Conservation (phyloP, 2,329 filamentous ascomycete genomes). For the Aspergillus transmontanensis region DNA sequence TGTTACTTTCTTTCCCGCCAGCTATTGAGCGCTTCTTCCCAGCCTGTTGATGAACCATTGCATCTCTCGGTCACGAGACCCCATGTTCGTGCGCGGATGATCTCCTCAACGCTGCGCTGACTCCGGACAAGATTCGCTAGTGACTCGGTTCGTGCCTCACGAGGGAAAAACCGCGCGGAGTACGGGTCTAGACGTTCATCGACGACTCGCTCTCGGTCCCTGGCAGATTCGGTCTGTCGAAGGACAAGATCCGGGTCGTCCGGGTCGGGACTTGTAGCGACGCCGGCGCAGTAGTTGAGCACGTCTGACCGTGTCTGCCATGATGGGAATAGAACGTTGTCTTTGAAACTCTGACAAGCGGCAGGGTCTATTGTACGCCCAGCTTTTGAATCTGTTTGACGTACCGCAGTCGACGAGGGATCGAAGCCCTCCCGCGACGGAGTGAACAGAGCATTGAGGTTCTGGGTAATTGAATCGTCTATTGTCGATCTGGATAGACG, state of each 20-base stretch:
- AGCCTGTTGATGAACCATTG: conserved; percentile 58
- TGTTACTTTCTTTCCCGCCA: conserved; percentile 56
- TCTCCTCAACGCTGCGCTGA: conserved; percentile 76
- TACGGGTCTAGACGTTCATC: conserved; percentile 93
- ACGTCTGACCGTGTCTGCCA: conserved; percentile 85
- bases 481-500: conserved; percentile 80
- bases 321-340: conserved; percentile 78
- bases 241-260: conserved; percentile 77
- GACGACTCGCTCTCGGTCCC: conserved; percentile 71
- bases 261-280: conserved; percentile 84
- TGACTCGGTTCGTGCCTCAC: conserved; percentile 76
- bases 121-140: conserved; percentile 70
- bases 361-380: conserved; percentile 59
- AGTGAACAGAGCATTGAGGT: conserved; percentile 84
- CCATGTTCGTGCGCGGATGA: conserved; percentile 80
- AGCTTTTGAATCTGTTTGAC: conserved; percentile 54
- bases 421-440: conserved; percentile 75
- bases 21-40: conserved; percentile 65
- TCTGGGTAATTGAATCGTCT: conserved; percentile 91
- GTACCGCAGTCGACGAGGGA: conserved; percentile 71
- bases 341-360: conserved; percentile 72
- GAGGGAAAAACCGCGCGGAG: conserved; percentile 74
- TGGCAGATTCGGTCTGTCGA: conserved; percentile 69
- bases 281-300: conserved; percentile 82
- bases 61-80: conserved; percentile 75